A percentile compares a stretch with the other conserved stretches of the same genome.
phyloP scores from a whole-genome alignment of 2,329 filamentous ascomycete species.

The Penicillium freii region DNA sequence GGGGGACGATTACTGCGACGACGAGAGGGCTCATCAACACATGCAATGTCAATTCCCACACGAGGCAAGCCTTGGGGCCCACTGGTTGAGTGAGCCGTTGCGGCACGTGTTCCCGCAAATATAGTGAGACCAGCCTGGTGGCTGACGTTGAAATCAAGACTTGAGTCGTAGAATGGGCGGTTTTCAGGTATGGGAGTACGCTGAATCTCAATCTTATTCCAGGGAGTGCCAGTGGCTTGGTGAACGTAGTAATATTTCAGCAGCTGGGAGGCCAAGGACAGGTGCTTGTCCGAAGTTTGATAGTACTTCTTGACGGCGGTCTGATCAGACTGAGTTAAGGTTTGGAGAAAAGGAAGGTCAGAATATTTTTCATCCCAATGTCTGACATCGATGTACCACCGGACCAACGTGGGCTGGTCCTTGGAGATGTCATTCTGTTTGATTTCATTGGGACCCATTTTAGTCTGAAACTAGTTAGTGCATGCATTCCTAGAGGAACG shows the following conservation, averaged over 20 bases:
- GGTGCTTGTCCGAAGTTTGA: slow-evolving; percentile 56
- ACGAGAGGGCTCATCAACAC: slow-evolving; percentile 52
- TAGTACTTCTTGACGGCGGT: slow-evolving; percentile 50
- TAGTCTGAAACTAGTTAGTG: neutral
- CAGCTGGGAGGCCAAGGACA: slow-evolving; percentile 60
- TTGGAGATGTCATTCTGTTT: slow-evolving; percentile 9
- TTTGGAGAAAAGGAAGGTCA: slow-evolving; percentile 41
- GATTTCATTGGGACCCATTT: slow-evolving; percentile 19
- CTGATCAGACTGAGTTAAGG: slow-evolving; percentile 50
- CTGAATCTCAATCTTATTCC: slow-evolving; percentile 55
- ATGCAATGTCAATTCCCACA: slow-evolving; percentile 63
- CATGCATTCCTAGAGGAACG: neutral
- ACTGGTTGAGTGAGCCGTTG: neutral
- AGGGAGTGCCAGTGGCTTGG: slow-evolving; percentile 54
- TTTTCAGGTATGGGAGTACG: slow-evolving; percentile 50
- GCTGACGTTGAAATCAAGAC: slow-evolving; percentile 63
- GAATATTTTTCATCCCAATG: slow-evolving; percentile 28
- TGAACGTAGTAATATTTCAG: slow-evolving; percentile 62
- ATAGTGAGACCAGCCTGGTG: slow-evolving; percentile 64
- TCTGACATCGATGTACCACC: slow-evolving; percentile 48
- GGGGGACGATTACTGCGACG: slow-evolving; percentile 32
- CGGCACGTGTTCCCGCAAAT: slow-evolving; percentile 51
- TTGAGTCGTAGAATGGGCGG: slow-evolving; percentile 49
- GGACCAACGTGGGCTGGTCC: slow-evolving; percentile 27
- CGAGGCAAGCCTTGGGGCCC: slow-evolving; percentile 27